phyloP scores from a whole-genome alignment of 2,329 filamentous ascomycete genomes.

The Botrytis squamosa region DNA sequence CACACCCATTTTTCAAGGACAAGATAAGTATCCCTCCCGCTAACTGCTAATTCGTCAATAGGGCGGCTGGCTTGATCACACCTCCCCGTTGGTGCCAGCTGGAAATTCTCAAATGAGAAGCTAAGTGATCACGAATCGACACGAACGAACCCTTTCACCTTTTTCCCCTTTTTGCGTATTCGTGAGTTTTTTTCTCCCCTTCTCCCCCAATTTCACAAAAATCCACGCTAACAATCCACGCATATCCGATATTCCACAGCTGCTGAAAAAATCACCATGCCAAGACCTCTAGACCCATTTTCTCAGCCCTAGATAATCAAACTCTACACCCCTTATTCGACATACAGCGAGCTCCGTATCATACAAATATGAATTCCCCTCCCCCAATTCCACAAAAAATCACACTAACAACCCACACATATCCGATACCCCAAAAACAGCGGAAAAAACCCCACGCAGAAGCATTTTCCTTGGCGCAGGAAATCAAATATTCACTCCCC shows the following conservation, averaged over 20 bases:
- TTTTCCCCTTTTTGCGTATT: neutral
- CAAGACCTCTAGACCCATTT: neutral
- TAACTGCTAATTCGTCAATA: conserved; percentile 5
- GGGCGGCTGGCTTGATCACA: conserved; percentile 12
- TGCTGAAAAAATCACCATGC: neutral
- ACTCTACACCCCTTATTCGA: fast-evolving
- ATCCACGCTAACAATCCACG: neutral
- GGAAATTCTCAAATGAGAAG: conserved; percentile 5
- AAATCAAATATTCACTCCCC: no score
- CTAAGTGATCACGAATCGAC: conserved; percentile 11
- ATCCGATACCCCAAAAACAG: no score
- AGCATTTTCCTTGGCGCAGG: no score
- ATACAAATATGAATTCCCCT: no score
- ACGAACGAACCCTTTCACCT: no score
- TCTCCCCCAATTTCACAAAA: neutral
- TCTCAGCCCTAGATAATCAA: fast-evolving
- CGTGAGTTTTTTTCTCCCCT: neutral
- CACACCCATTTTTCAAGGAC: neutral
- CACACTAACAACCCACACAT: no score
- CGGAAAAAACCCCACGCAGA: no score
- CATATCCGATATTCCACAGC: neutral
- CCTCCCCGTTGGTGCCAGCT: conserved; percentile 13
- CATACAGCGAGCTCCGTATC: neutral
- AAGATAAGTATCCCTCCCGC: neutral
- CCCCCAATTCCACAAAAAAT: no score